Conservation (phyloP, 2,329 filamentous ascomycete species). For the Fusarium setosum region DNA sequence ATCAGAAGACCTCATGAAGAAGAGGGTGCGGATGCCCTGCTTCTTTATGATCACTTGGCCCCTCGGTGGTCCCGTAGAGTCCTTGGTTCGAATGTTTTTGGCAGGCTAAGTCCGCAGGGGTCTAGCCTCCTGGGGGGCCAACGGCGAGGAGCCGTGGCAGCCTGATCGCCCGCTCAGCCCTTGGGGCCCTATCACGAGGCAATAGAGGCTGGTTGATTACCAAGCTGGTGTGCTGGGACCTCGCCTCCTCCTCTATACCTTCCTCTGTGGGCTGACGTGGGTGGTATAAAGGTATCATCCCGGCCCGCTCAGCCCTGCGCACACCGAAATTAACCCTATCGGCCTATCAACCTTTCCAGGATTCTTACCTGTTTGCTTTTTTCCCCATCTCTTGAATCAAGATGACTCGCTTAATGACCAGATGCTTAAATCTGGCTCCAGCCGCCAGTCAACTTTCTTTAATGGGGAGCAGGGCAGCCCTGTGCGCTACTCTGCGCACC, state of each 20-base stretch:
- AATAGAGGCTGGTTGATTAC: neutral
- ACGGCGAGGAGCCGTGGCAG: neutral
- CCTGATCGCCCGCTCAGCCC: neutral
- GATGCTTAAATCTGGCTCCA: neutral
- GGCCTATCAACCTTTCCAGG: neutral
- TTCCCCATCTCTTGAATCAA: neutral
- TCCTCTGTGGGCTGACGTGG: slow-evolving; percentile 11
- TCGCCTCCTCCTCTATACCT: neutral
- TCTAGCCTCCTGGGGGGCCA: neutral
- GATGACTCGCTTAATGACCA: neutral
- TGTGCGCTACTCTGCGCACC: neutral
- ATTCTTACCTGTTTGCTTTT: neutral
- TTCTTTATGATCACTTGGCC: neutral
- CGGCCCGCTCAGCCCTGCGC: slow-evolving; percentile 1
- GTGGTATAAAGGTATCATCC: slow-evolving; percentile 1
- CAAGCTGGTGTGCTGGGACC: slow-evolving; percentile 1
- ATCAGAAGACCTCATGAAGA: neutral
- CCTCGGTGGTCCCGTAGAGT: neutral
- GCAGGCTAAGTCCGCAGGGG: neutral
- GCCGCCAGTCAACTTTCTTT: neutral
- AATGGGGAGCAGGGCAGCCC: neutral
- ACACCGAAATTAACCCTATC: neutral
- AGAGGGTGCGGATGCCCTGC: neutral
- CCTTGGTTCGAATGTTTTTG: slow-evolving; percentile 6
- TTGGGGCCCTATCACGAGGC: neutral